A percentile compares a stretch with the other conserved stretches of the same genome.
Conservation (phyloP, 768 basidiomycete species). For the Leccinellum luteum region DNA sequence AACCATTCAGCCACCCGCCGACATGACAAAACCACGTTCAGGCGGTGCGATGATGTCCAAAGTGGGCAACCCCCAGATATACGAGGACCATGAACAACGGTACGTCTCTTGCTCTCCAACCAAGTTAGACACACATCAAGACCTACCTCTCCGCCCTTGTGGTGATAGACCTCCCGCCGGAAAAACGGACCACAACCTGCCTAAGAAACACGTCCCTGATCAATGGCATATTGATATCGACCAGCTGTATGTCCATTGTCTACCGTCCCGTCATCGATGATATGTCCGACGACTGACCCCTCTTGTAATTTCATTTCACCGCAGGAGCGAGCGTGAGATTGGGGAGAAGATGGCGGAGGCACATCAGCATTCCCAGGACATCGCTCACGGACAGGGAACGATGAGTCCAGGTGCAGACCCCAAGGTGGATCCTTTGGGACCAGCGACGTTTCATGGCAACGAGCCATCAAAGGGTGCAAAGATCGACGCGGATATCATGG, state of each 20-base stretch:
- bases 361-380: conserved; percentile 28
- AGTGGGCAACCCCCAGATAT: conserved; percentile 47
- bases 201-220: conserved; percentile 30
- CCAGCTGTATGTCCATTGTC: conserved; percentile 13
- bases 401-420: conserved; percentile 32
- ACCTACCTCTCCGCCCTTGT: not conserved
- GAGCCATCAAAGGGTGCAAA: conserved; percentile 56
- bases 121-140: not conserved
- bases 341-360: conserved; percentile 37
- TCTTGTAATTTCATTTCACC: not conserved
- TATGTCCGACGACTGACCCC: not conserved
- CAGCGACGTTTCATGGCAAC: conserved; percentile 52
- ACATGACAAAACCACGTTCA: conserved; percentile 21
- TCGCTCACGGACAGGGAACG: conserved; percentile 24
- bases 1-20: not conserved
- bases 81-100: conserved; percentile 50
- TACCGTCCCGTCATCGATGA: not conserved
- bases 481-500: conserved; percentile 55
- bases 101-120: conserved; percentile 19
- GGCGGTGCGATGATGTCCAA: conserved; percentile 48
- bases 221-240: conserved; percentile 39
- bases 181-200: conserved; percentile 22
- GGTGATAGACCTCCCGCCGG: conserved; percentile 15
- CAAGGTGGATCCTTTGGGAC: conserved; percentile 44
- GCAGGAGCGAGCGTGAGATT: conserved; percentile 45